Percentiles rank a stretch among this genome's conserved stretches.
Evolutionary conservation across 177 flowering plant species (phyloP).

Genomic region (Vitis hybrid): DNA sequence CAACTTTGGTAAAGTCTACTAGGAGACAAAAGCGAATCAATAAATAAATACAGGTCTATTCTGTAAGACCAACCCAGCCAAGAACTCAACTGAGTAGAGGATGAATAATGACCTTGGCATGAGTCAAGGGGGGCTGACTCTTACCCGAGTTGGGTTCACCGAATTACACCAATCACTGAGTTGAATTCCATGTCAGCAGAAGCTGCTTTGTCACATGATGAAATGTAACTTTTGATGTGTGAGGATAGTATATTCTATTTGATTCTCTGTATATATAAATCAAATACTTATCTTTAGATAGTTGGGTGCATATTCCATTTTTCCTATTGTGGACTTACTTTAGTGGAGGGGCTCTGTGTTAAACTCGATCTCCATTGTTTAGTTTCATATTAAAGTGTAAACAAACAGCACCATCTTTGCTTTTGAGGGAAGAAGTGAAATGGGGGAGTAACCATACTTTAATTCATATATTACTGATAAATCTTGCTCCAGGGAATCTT

Average conservation of each 20-base stretch:
- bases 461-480: neutral
- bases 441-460: neutral
- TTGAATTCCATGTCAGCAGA: no score
- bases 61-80: no score
- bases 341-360: neutral
- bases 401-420: neutral
- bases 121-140: no score
- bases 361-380: neutral
- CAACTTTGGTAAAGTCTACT: neutral
- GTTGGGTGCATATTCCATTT: neutral
- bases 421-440: no score
- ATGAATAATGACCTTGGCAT: no score
- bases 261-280: neutral
- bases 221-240: no score
- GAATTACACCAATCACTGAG: no score
- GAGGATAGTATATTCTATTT: neutral
- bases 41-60: neutral
- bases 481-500: constrained; percentile 1
- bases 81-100: no score
- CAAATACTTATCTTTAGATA: neutral
- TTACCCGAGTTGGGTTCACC: no score
- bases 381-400: neutral
- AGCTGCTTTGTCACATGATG: no score
- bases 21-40: neutral
- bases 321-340: neutral